Conservation (phyloP, 2,329 filamentous ascomycete genomes). For the Colletotrichum siamense region DNA sequence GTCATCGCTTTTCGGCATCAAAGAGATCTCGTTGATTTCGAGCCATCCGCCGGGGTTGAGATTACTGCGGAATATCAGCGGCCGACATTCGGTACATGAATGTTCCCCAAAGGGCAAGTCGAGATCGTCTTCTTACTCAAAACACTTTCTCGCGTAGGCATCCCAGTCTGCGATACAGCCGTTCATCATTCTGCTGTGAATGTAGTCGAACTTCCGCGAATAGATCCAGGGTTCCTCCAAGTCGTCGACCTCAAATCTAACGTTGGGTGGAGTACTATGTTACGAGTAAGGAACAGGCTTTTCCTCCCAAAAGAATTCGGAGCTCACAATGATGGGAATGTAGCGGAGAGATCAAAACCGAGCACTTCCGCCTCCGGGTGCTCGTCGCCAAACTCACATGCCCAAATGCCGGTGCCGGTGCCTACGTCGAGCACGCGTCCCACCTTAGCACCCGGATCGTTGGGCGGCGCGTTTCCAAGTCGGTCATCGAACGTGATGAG, state of each 20-base stretch:
- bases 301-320: too few relatives aligned
- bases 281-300: too few relatives aligned
- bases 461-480: slow-evolving; percentile 31
- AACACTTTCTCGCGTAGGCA: slow-evolving; percentile 30
- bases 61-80: too few relatives aligned
- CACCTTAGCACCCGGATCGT: slow-evolving; percentile 21
- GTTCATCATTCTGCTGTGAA: slow-evolving; percentile 3
- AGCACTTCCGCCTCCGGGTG: slow-evolving; percentile 27
- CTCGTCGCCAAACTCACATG: slow-evolving; percentile 45
- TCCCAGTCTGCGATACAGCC: neutral
- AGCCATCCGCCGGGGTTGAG: slow-evolving; percentile 49
- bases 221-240: slow-evolving; percentile 37
- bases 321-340: slow-evolving; percentile 40
- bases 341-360: slow-evolving; percentile 45
- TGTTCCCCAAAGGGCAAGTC: too few relatives aligned
- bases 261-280: too few relatives aligned
- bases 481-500: slow-evolving; percentile 34
- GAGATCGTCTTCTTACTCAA: too few relatives aligned
- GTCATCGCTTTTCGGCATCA: slow-evolving; percentile 45
- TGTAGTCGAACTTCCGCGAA: slow-evolving; percentile 12
- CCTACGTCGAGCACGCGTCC: slow-evolving; percentile 48
- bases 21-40: slow-evolving; percentile 46
- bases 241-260: slow-evolving; percentile 46
- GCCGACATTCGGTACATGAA: too few relatives aligned
- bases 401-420: slow-evolving; percentile 52